These are phyloP conservation scores for Fusarium sp. DNA, from an alignment of 2,329 filamentous ascomycete species.

Conservation along the genomic window DNA sequence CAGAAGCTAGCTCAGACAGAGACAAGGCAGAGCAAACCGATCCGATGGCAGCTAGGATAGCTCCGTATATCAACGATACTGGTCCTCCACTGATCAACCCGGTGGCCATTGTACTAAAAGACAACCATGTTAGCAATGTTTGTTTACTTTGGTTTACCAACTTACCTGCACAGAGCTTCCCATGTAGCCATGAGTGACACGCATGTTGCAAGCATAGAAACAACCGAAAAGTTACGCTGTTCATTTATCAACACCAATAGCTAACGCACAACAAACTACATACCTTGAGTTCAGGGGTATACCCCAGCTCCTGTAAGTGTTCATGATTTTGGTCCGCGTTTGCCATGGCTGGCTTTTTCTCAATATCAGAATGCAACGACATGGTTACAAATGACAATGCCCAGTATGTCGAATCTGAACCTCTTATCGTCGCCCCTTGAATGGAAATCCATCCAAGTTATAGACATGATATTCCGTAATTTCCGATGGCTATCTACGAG, in stretches of 20 bases:
- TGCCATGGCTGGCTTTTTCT: too few relatives aligned
- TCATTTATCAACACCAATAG: too few relatives aligned
- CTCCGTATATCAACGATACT: conserved; percentile 27
- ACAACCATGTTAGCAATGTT: background rate
- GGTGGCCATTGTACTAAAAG: conserved; percentile 19
- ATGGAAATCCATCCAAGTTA: background rate
- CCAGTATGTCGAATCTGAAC: background rate
- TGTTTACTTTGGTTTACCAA: too few relatives aligned
- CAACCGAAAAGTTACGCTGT: conserved; percentile 26
- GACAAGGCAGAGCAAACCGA: conserved; percentile 30
- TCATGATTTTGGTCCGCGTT: too few relatives aligned
- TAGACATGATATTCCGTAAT: accelerated
- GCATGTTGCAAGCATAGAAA: conserved; percentile 14
- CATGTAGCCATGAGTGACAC: conserved; percentile 32
- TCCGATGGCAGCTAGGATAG: conserved; percentile 16
- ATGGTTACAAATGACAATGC: too few relatives aligned
- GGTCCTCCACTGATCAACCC: conserved; percentile 28
- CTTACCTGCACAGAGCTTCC: conserved; percentile 33
- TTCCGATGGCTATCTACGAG: background rate
- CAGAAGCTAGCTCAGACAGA: conserved; percentile 32
- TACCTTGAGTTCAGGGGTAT: too few relatives aligned
- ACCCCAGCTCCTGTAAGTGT: too few relatives aligned
- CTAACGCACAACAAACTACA: too few relatives aligned
- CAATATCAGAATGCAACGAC: too few relatives aligned
- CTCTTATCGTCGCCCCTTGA: background rate